Base-by-base conservation (phyloP, 1,284 basidiomycete genomes). In the Phenoliferia sp. region DNA sequence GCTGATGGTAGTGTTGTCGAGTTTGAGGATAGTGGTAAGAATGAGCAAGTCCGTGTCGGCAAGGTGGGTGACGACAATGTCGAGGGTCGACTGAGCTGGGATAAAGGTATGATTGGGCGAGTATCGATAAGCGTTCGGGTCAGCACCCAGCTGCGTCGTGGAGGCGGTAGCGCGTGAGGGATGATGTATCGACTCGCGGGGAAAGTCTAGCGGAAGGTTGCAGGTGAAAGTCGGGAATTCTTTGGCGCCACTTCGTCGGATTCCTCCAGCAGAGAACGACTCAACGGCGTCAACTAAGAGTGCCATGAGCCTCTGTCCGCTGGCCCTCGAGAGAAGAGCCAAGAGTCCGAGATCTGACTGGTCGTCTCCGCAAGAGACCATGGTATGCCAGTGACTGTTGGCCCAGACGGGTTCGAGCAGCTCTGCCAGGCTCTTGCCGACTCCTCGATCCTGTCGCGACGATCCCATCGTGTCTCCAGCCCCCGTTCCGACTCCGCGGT, bases 341-440 rank as follows among this genome's bases (percentile, higher is more conserved):
- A 67, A 29, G 10, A 67, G 39, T 26, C 55, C 62, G 32, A 67
- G 28, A 52, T 63, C 62, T 2, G 44, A 29, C 2, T 57, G 39
- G 29, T 64, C 66, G 2, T 64, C 39, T 28, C 62, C 62, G 22
- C 55, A 36, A 19, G 58, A 48, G 44, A 64, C 59, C 19, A 69
- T 12, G 28, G 64, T 61, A 16, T 5, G 17, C 61, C 61, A 69
- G 17, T 60, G 54, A 34, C 31, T 32, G 61, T 69, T 69, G 17
- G 55, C 55, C 61, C 60, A 69, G 1, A 48, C 52, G 3, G 67
- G 67, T 17, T 48, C 63, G 33, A 69, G 54, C n/a, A 69, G 35
- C 12, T 61, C 60, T 19, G 16, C 29, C 0, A 63, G 39, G 4
- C 57, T 58, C 35, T 63, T 16, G 6, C 62, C 62, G 56, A 26